Conservation (phyloP, 1,284 basidiomycete species). For the Phellopilus nigrolimitatus region DNA sequence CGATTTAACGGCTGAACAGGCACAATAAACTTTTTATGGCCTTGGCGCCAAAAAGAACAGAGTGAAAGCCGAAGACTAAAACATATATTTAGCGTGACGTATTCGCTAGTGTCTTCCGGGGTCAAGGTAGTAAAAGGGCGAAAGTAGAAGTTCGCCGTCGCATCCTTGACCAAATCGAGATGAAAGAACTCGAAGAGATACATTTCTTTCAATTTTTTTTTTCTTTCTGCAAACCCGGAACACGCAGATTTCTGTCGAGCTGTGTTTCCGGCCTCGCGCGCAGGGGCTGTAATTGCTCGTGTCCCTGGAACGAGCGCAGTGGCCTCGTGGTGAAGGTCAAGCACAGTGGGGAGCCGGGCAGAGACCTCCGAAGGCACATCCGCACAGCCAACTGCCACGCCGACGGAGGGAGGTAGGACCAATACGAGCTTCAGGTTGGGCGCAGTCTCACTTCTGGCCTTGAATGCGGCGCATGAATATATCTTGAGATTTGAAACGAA, state of each 20-base stretch:
- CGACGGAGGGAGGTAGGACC: slow-evolving; percentile 10
- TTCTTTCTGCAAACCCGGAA: slow-evolving; percentile 3
- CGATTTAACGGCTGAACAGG: slow-evolving; percentile 6
- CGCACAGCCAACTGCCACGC: slow-evolving; percentile 16
- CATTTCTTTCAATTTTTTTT: background rate
- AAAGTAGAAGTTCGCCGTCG: slow-evolving; percentile 12
- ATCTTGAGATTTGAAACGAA: slow-evolving; percentile 15
- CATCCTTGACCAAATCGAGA: slow-evolving; percentile 8
- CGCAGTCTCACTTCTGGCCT: slow-evolving; percentile 1
- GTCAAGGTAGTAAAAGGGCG: slow-evolving; percentile 6
- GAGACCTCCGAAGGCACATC: background rate
- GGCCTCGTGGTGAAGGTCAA: slow-evolving; percentile 17
- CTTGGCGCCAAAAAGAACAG: too few species aligned
- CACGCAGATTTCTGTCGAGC: background rate
- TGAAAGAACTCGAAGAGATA: background rate
- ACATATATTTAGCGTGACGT: slow-evolving; percentile 14
- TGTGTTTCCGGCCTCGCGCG: slow-evolving; percentile 5
- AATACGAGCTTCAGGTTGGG: slow-evolving; percentile 1
- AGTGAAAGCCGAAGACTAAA: background rate
- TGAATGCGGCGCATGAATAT: background rate
- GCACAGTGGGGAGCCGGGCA: slow-evolving; percentile 10
- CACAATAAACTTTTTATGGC: too few species aligned
- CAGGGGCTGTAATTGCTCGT: slow-evolving; percentile 13
- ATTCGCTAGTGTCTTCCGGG: slow-evolving; percentile 13
- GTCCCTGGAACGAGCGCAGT: slow-evolving; percentile 3